phyloP scores from a whole-genome alignment of 139 green algal genomes.

The Chlamydomonas schloesseri region DNA sequence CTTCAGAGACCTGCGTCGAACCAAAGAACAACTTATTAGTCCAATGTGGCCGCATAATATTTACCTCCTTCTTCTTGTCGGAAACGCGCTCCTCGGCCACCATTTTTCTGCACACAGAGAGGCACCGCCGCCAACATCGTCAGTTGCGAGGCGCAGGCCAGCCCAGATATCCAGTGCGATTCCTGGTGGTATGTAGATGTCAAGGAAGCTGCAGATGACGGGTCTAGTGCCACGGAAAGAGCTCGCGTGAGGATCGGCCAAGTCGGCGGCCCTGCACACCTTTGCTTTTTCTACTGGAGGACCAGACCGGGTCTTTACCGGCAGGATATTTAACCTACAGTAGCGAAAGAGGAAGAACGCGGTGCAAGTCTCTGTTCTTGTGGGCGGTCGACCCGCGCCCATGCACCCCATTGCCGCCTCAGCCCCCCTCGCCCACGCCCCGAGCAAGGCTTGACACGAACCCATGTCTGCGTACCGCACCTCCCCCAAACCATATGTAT shows the following conservation, averaged over 20 bases:
- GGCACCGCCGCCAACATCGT: background rate
- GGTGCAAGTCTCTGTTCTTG: too few relatives aligned
- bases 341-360: conserved; percentile 19
- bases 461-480: too few relatives aligned
- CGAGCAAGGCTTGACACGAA: too few relatives aligned
- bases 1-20: background rate
- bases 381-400: too few relatives aligned
- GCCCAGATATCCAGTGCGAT: background rate
- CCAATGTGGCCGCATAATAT: too few relatives aligned
- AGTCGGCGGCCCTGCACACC: background rate
- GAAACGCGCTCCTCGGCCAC: conserved; percentile 44
- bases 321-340: conserved; percentile 87
- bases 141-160: background rate
- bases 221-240: too few relatives aligned
- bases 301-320: conserved; percentile 84
- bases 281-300: conserved; percentile 60
- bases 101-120: conserved; percentile 32
- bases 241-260: too few relatives aligned
- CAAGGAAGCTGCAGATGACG: too few relatives aligned
- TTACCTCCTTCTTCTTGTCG: conserved; percentile 46
- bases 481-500: too few relatives aligned
- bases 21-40: background rate
- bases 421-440: too few relatives aligned
- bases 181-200: background rate
- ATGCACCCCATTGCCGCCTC: too few relatives aligned